phyloP scores from a whole-genome alignment of 2,329 filamentous ascomycete genomes.

The Apiospora rasikravindrae region DNA sequence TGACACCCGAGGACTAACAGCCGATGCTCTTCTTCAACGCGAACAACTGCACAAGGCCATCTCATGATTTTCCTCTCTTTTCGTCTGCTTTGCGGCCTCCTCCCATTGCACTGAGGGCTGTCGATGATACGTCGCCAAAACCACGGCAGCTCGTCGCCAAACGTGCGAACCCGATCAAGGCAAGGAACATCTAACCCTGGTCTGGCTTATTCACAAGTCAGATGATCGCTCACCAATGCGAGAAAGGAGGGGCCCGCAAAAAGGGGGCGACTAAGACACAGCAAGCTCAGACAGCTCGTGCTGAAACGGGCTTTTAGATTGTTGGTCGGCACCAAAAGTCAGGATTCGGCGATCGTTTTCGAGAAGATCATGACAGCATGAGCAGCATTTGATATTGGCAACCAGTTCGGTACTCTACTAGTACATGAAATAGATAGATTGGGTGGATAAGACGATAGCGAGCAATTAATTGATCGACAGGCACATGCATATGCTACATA shows the following conservation, averaged over 20 bases:
- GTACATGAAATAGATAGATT: not conserved
- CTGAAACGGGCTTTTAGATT: conserved; percentile 15
- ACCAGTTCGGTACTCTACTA: not conserved
- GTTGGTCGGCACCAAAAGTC: conserved; percentile 11
- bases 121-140: not conserved
- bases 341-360: conserved; percentile 5
- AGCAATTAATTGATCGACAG: conserved; percentile 7
- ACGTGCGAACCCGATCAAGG: not conserved
- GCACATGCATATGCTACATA: not conserved
- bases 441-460: not conserved
- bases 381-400: not conserved
- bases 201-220: not conserved
- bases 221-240: conserved; percentile 14
- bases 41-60: not conserved
- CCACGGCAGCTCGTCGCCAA: not conserved
- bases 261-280: conserved; percentile 5
- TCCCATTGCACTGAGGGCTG: not conserved
- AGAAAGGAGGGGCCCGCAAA: conserved; percentile 8
- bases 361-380: not conserved
- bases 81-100: not conserved
- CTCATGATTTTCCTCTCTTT: not conserved
- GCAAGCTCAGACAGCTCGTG: conserved; percentile 11
- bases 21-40: not conserved
- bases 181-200: not conserved
- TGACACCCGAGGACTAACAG: not conserved